phyloP scores from a whole-genome alignment of 1,284 basidiomycete genomes.

The Leccinum laetum region DNA sequence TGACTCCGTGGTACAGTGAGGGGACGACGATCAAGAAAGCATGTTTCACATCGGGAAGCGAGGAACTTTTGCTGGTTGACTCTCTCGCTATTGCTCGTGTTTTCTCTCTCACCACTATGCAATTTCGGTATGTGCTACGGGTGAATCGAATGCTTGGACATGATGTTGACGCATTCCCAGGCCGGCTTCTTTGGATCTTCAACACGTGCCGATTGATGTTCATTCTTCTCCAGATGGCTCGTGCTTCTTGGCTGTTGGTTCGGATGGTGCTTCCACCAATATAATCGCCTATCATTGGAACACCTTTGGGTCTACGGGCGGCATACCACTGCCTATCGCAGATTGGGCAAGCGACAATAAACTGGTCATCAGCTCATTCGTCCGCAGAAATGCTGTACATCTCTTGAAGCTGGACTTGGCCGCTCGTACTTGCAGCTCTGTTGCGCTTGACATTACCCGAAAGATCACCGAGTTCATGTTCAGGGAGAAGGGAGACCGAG shows the following conservation, averaged over 20 bases:
- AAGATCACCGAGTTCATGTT: constrained; percentile 57
- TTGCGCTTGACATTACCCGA: constrained; percentile 50
- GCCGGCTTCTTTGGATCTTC: constrained; percentile 46
- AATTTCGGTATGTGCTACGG: constrained; percentile 43
- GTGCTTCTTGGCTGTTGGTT: constrained; percentile 42
- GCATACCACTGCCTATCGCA: constrained; percentile 37
- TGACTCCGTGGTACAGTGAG: constrained; percentile 44
- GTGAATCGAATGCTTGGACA: neutral
- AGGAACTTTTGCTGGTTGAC: constrained; percentile 53
- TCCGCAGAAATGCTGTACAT: constrained; percentile 40
- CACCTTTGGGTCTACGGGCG: constrained; percentile 51
- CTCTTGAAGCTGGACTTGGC: constrained; percentile 40
- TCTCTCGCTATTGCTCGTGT: constrained; percentile 40
- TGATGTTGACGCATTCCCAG: constrained; percentile 27
- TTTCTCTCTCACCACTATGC: constrained; percentile 52
- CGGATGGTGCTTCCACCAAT: constrained; percentile 15
- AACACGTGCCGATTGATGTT: constrained; percentile 32
- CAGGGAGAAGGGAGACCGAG: constrained; percentile 34
- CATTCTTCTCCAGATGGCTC: constrained; percentile 55
- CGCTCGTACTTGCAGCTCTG: constrained; percentile 37
- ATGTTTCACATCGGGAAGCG: constrained; percentile 44
- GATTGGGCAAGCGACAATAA: constrained; percentile 26
- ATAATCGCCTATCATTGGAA: constrained; percentile 52
- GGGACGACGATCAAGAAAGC: constrained; percentile 35
- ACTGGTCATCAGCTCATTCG: constrained; percentile 44